phyloP scores from a whole-genome alignment of 441 rosid species.

The Erodium trifolium region DNA sequence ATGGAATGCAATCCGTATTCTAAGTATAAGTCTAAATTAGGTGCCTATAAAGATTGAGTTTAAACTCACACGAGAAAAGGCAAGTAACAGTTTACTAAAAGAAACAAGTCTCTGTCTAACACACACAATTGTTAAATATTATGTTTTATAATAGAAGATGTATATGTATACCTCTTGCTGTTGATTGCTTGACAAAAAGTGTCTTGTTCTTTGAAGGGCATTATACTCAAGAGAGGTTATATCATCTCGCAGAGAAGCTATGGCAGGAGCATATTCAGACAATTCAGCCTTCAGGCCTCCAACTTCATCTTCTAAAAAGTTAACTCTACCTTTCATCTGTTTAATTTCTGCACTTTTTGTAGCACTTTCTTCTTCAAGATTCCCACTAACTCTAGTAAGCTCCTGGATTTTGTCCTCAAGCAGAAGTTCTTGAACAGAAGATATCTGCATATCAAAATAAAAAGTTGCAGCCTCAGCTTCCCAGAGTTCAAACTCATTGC shows the following conservation, averaged over 20 bases:
- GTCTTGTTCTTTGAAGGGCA: slow-evolving; percentile 27
- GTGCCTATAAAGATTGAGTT: neutral
- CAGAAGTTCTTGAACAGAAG: slow-evolving; percentile 46
- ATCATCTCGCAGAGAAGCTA: slow-evolving; percentile 37
- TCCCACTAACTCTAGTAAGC: slow-evolving; percentile 39
- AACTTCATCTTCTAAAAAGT: slow-evolving; percentile 43
- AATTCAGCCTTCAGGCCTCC: slow-evolving; percentile 40
- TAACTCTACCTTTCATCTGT: slow-evolving; percentile 44
- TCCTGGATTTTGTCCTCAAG: slow-evolving; percentile 54
- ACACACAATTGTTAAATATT: neutral
- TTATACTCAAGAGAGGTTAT: slow-evolving; percentile 38
- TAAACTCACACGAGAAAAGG: neutral
- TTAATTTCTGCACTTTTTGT: slow-evolving; percentile 30
- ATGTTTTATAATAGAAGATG: neutral
- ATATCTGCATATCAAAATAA: slow-evolving; percentile 54
- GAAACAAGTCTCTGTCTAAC: neutral
- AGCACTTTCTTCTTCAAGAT: slow-evolving; percentile 36
- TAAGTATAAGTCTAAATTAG: neutral
- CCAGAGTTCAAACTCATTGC: slow-evolving; percentile 57
- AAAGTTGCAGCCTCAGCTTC: slow-evolving; percentile 60
- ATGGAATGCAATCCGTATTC: neutral
- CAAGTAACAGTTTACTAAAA: neutral
- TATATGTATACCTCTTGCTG: neutral
- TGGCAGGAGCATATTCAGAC: slow-evolving; percentile 45
- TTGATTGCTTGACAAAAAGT: neutral